phyloP scores from a whole-genome alignment of 2,329 filamentous ascomycete species.

The Nemania sp. region DNA sequence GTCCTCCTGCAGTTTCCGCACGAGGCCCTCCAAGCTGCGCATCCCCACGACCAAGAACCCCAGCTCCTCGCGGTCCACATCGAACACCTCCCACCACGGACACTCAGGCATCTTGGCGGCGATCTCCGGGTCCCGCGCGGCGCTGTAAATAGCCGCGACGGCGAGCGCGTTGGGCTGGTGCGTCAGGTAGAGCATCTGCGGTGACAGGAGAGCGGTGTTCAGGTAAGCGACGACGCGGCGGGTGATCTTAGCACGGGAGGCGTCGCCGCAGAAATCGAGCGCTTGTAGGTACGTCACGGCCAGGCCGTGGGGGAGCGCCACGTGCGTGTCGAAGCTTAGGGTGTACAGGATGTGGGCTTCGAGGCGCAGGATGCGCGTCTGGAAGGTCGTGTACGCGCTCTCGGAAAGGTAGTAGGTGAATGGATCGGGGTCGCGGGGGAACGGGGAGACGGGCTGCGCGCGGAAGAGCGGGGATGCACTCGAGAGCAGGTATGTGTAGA shows the following conservation, averaged over 20 bases:
- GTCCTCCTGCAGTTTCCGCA: slow-evolving; percentile 67
- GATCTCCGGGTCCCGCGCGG: slow-evolving; percentile 73
- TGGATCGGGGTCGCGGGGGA: slow-evolving; percentile 54
- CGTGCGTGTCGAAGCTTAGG: slow-evolving; percentile 85
- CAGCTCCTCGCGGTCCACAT: slow-evolving; percentile 92
- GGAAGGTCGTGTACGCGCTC: slow-evolving; percentile 74
- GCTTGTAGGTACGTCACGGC: slow-evolving; percentile 94
- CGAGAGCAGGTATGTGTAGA: slow-evolving; percentile 84
- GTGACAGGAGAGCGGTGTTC: slow-evolving; percentile 87
- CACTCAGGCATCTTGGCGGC: slow-evolving; percentile 82
- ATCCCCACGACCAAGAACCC: slow-evolving; percentile 92
- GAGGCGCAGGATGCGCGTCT: slow-evolving; percentile 73
- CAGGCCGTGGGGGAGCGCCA: slow-evolving; percentile 85
- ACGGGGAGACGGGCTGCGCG: slow-evolving; percentile 52
- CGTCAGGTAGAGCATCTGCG: slow-evolving; percentile 90
- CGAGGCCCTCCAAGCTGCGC: slow-evolving; percentile 80
- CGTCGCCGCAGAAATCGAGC: slow-evolving; percentile 70
- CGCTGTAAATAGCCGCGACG: slow-evolving; percentile 90
- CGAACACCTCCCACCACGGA: slow-evolving; percentile 98
- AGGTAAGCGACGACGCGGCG: slow-evolving; percentile 78
- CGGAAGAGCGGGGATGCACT: slow-evolving; percentile 66
- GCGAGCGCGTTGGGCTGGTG: slow-evolving; percentile 90
- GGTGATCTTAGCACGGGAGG: slow-evolving; percentile 65
- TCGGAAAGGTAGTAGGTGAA: slow-evolving; percentile 78
- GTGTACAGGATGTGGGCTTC: slow-evolving; percentile 82